Conservation (phyloP, 495 filamentous ascomycete genomes). For the Daldinia concentrica region DNA sequence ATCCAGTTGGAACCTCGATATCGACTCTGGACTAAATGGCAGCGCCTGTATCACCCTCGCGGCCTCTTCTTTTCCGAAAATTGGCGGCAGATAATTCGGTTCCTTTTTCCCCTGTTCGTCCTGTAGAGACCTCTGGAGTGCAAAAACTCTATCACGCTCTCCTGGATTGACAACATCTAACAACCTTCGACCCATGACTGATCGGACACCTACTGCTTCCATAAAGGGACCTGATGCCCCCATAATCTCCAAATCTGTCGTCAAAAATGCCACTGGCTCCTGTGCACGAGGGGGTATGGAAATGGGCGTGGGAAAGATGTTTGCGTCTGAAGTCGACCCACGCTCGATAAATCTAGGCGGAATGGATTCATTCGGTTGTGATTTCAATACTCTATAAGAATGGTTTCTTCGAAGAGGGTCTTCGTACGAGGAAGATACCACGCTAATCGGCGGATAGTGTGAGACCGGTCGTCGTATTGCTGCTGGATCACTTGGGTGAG, state of each 20-base stretch:
- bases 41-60: conserved; percentile 59
- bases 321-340: conserved; percentile 54
- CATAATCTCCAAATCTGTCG: conserved; percentile 63
- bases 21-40: conserved; percentile 57
- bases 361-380: conserved; percentile 60
- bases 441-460: conserved; percentile 51
- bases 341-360: conserved; percentile 59
- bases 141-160: conserved; percentile 61
- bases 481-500: conserved; percentile 50
- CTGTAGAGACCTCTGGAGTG: conserved; percentile 56
- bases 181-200: conserved; percentile 55
- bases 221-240: conserved; percentile 62
- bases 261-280: conserved; percentile 64
- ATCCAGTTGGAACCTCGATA: conserved; percentile 55
- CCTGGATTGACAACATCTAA: conserved; percentile 57
- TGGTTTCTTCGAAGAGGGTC: conserved; percentile 61
- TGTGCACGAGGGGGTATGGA: conserved; percentile 53
- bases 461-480: conserved; percentile 57
- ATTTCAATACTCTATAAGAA: conserved; percentile 68
- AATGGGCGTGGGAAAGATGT: conserved; percentile 57
- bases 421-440: conserved; percentile 46
- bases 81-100: conserved; percentile 65
- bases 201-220: conserved; percentile 57
- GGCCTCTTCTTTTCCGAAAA: conserved; percentile 57
- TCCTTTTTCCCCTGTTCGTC: conserved; percentile 61